Conservation (phyloP, 495 filamentous ascomycete species). For the Podospora anserina region DNA sequence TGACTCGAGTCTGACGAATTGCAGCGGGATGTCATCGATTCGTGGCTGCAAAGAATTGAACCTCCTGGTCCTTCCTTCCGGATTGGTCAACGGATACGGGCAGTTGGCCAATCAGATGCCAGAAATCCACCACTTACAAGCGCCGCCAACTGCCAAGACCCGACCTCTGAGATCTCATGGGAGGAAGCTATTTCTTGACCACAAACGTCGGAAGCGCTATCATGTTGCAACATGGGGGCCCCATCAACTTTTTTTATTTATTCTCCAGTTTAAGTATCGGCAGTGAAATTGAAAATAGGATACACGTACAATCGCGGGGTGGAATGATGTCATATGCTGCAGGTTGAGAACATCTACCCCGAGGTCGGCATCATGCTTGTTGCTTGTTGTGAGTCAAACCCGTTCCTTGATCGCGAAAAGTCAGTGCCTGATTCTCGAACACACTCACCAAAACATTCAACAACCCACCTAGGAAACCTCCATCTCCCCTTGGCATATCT, state of each 20-base stretch:
- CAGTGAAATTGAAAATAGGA: background rate
- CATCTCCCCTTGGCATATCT: background rate
- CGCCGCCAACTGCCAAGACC: conserved; percentile 11
- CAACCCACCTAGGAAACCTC: background rate
- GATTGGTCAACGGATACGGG: background rate
- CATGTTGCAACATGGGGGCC: background rate
- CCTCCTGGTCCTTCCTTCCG: background rate
- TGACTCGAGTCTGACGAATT: background rate
- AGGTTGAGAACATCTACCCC: background rate
- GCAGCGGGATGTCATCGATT: background rate
- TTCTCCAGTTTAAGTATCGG: background rate
- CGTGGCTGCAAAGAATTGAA: background rate
- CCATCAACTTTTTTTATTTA: background rate
- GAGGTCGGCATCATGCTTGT: background rate
- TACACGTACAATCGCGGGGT: background rate
- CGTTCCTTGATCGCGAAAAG: no score
- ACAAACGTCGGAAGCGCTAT: background rate
- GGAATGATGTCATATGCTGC: background rate
- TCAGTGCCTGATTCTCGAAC: background rate
- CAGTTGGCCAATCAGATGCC: background rate
- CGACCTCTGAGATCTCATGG: background rate
- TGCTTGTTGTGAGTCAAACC: background rate
- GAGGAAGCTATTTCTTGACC: background rate
- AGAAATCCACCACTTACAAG: background rate
- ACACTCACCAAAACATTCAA: background rate